Evolutionary conservation across 2,329 filamentous ascomycete genomes (phyloP), one percentile per base, ranked within the genome.

Genomic region (Gliomastix tumulicola): DNA sequence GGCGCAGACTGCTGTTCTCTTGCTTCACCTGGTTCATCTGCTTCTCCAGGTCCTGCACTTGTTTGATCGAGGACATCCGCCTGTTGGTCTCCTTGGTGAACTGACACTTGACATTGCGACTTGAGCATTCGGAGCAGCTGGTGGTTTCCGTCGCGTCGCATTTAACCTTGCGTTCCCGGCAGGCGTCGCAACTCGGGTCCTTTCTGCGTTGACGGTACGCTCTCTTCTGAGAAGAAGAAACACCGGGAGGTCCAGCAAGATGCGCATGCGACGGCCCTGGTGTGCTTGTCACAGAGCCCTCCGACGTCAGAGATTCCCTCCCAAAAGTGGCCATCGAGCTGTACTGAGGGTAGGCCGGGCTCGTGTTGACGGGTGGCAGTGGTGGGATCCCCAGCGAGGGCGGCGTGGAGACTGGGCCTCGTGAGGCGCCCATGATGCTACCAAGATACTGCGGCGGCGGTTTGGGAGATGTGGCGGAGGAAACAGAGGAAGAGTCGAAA

Each of bases 1-100:
- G 79, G 36, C 79, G 78, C 27, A 95, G 65, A 42, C 80, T 82
- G 38, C 69, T 73, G 51, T 95, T 89, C 57, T 95, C 85, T 40
- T 87, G 79, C 54, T 82, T 85, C 28, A 92, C 74, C 36, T 82
- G 75, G 32, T 84, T 76, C 51, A 96, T 77, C 60, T 96, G 89
- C 60, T 88, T 92, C 63, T 97, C 90, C 19, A 98, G 71, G 57
- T 98, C 92, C 62, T 97, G 92, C 11, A 97, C 86, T 68, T 96
- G 92, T 76, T 97, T 98, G 65, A 97, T 97, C 2, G 90, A 97
- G 15, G 92, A 97, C 92, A 98, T 98, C 43, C 92, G 80, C 41
- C 92, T 77, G 58, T 98, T 98, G 11, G 92, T 98, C 62, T 98
- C 92, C 64, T 98, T 98, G 34, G 92, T 98, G 57, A 98, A 98